Percentiles rank a stretch among this genome's conserved stretches.
These are phyloP conservation scores for Phascolomyces articulosus DNA, from an alignment of 371 early-diverging fungal genomes.

Conservation along the genomic window DNA sequence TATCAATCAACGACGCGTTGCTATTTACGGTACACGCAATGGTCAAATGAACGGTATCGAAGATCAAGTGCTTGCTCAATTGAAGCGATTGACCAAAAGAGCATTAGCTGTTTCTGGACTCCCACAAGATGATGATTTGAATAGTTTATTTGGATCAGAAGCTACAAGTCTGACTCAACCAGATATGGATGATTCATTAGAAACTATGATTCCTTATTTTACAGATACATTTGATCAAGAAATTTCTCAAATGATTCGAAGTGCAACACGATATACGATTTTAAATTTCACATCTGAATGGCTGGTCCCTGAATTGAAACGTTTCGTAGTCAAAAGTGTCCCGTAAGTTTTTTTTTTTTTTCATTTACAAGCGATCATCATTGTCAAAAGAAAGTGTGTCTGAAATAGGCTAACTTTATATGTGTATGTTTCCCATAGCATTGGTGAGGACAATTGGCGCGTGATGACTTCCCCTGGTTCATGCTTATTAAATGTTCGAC, in stretches of 20 bases:
- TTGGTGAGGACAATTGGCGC: slow-evolving; percentile 84
- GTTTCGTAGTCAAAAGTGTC: slow-evolving; percentile 75
- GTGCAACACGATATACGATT: slow-evolving; percentile 53
- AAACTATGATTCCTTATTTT: slow-evolving; percentile 36
- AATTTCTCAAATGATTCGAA: slow-evolving; percentile 33
- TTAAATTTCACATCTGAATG: slow-evolving; percentile 59
- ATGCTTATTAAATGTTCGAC: slow-evolving; percentile 74
- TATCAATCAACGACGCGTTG: slow-evolving; percentile 62
- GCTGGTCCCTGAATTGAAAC: slow-evolving; percentile 61
- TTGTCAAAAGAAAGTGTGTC: too few relatives aligned
- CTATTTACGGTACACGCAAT: slow-evolving; percentile 37
- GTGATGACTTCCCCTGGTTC: slow-evolving; percentile 81
- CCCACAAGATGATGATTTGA: slow-evolving; percentile 9
- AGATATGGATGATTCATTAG: slow-evolving; percentile 38
- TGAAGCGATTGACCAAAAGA: slow-evolving; percentile 33
- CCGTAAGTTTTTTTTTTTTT: slow-evolving; percentile 32
- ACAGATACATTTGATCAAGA: slow-evolving; percentile 37
- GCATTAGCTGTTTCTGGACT: slow-evolving; percentile 27
- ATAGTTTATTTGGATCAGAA: slow-evolving; percentile 32
- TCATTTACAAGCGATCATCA: neutral
- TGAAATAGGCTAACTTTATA: neutral
- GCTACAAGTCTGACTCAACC: slow-evolving; percentile 58
- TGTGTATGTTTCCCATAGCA: slow-evolving; percentile 28
- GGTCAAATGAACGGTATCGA: slow-evolving; percentile 27
- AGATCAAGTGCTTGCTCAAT: slow-evolving; percentile 19